Base-by-base conservation (phyloP, 2,329 filamentous ascomycete species). In the Sodiomyces alkalinus region DNA sequence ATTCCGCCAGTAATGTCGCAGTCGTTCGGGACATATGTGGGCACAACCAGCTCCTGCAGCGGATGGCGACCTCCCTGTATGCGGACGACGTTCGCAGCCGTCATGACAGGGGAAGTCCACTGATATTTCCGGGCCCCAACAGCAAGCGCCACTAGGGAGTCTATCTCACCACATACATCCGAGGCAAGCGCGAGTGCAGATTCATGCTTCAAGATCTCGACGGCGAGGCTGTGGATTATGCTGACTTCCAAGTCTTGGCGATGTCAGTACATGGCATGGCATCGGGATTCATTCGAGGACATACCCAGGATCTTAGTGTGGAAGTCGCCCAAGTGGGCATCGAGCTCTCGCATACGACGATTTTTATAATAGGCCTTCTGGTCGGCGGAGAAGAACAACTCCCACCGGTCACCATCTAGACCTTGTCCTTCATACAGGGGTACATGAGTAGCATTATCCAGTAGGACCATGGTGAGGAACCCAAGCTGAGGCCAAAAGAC, bases 401-500 rank as follows among this genome's bases (percentile, higher is more conserved):
- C 71, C 90, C 87, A 98, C 0, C 53, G 52, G 31, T 74, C 73
- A 11, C 62, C 58, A 2, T 56, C 45, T 4, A 58, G 47, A 0
- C 62, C 60, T 33, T 67, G 58, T 1, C 80, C 80, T 39, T 72
- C 63, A 39, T 77, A 86, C 8, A 68, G 56, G 10, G 61, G 54
- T 5, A 19, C 12, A 6, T 29, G 7, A 17, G 43, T 35, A 24
- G 50, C 42, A 7, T 35, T 32, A 39, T 83, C 68, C 4, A 75
- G 50, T 2, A 66, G 65, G 11, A 92, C 74, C 0, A 78, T 74
- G 3, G 85, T 80, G 20, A 94, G 66, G 45, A 94, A 98, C 0
- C 90, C 90, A 20, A 94, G 69, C 43, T 93, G 85, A 1, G 86
- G 87, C 36, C 92, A 79, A 47, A 90, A 93, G 12, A 90, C 78